A percentile compares a stretch with the other conserved stretches of the same genome.
Evolutionary conservation across 176 grass and related monocot genomes (phyloP).

Genomic region (Echinochloa phyllopogon): DNA sequence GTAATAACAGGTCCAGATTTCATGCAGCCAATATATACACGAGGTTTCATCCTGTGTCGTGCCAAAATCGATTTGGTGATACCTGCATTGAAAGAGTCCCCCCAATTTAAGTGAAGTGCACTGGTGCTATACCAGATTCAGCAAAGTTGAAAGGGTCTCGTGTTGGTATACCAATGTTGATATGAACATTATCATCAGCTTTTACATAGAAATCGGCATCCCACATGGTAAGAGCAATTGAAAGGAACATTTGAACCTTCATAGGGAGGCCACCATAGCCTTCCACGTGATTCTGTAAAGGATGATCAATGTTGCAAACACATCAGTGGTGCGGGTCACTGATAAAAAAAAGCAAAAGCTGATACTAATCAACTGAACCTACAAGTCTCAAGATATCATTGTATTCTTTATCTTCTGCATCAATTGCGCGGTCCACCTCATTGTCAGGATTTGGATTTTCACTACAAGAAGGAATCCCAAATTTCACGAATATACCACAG

Average conservation of each 20-base stretch:
- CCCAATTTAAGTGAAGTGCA: neutral
- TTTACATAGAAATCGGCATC: constrained; percentile 86
- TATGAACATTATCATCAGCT: constrained; percentile 76
- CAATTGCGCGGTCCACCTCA: constrained; percentile 55
- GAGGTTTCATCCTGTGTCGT: constrained; percentile 59
- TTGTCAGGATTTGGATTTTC: constrained; percentile 52
- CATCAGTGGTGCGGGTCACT: neutral
- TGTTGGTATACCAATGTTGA: constrained; percentile 67
- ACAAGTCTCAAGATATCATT: constrained; percentile 74
- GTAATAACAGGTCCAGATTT: constrained; percentile 76
- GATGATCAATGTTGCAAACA: neutral
- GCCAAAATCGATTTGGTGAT: constrained; percentile 63
- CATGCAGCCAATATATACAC: constrained; percentile 81
- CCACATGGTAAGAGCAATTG: constrained; percentile 65
- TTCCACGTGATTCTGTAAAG: constrained; percentile 69
- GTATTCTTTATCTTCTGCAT: constrained; percentile 64
- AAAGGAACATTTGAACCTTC: constrained; percentile 72
- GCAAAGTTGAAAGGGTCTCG: constrained; percentile 4
- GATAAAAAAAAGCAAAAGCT: neutral
- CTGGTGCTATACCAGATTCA: neutral
- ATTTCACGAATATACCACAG: constrained; percentile 10
- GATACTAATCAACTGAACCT: constrained; percentile 34
- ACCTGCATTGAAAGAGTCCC: constrained; percentile 44
- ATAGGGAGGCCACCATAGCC: constrained; percentile 54
- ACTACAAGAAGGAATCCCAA: constrained; percentile 30